A percentile compares a stretch with the other conserved stretches of the same genome.
phyloP scores from a whole-genome alignment of 257 asterid species.

The Solanum etuberosum region DNA sequence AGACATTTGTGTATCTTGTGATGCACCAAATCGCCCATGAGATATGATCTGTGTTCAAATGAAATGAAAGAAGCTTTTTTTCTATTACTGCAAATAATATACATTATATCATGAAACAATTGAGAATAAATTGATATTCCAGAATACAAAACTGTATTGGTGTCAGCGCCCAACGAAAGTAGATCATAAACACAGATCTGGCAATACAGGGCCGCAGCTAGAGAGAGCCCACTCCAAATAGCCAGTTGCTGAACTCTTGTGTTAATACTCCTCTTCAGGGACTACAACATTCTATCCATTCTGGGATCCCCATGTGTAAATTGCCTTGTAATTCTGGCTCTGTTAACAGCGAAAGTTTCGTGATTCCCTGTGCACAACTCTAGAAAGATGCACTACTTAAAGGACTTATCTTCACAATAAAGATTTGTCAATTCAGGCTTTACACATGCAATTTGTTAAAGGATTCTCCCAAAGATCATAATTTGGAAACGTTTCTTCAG shows the following conservation, averaged over 20 bases:
- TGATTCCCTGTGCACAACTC: not conserved
- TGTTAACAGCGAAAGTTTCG: not conserved
- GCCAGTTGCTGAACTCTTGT: not conserved
- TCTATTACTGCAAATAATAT: constrained; percentile 2
- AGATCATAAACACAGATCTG: not conserved
- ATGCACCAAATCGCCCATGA: not conserved
- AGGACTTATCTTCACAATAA: not conserved
- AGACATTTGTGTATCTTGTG: not conserved
- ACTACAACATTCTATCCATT: not conserved
- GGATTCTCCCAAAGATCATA: constrained; percentile 99
- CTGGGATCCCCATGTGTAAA: not conserved
- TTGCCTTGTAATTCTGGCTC: not conserved
- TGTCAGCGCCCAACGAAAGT: not conserved
- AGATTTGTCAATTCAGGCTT: constrained; percentile 33
- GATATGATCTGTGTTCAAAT: not conserved
- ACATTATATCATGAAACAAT: constrained; percentile 8
- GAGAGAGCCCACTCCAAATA: not conserved
- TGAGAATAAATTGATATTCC: not conserved
- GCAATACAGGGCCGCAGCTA: not conserved
- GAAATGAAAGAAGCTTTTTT: not conserved
- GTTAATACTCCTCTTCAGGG: not conserved
- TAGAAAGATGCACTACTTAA: not conserved
- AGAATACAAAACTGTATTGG: constrained; percentile 11
- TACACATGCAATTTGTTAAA: constrained; percentile 94
- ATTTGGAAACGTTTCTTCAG: constrained; percentile 96